Evolutionary conservation across 805 yeast species (phyloP).

Genomic region (Lachancea thermotolerans): DNA sequence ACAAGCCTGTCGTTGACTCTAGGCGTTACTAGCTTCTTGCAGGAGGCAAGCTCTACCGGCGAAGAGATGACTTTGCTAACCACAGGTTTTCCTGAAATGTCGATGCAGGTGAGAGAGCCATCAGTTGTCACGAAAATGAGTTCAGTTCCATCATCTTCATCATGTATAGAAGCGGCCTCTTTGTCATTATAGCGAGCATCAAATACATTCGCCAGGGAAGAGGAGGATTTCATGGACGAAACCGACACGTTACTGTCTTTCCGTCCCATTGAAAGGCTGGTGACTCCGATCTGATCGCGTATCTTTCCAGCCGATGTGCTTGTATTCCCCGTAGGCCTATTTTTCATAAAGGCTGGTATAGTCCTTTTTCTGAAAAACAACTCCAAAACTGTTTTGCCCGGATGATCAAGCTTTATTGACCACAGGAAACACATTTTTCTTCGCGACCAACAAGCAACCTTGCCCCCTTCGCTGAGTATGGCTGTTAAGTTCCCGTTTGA

Average conservation of each 20-base stretch:
- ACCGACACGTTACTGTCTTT: constrained; percentile 29
- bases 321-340: constrained; percentile 23
- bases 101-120: constrained; percentile 43
- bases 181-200: constrained; percentile 17
- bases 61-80: constrained; percentile 29
- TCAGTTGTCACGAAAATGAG: constrained; percentile 46
- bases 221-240: constrained; percentile 20
- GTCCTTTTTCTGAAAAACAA: constrained; percentile 56
- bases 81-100: constrained; percentile 34
- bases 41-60: constrained; percentile 37
- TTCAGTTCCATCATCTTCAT: constrained; percentile 31
- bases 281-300: constrained; percentile 8
- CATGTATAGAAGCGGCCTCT: background rate
- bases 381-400: constrained; percentile 41
- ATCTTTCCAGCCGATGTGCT: background rate
- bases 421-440: constrained; percentile 49
- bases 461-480: constrained; percentile 45
- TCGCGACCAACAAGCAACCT: constrained; percentile 57
- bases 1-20: constrained; percentile 69
- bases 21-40: constrained; percentile 57
- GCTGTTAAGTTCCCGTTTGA: constrained; percentile 54
- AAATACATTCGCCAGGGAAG: constrained; percentile 17
- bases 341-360: constrained; percentile 36
- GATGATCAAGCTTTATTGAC: constrained; percentile 39
- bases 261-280: constrained; percentile 22